phyloP scores from a whole-genome alignment of 106 monocot genomes.

The Xerophyta viscosa region DNA sequence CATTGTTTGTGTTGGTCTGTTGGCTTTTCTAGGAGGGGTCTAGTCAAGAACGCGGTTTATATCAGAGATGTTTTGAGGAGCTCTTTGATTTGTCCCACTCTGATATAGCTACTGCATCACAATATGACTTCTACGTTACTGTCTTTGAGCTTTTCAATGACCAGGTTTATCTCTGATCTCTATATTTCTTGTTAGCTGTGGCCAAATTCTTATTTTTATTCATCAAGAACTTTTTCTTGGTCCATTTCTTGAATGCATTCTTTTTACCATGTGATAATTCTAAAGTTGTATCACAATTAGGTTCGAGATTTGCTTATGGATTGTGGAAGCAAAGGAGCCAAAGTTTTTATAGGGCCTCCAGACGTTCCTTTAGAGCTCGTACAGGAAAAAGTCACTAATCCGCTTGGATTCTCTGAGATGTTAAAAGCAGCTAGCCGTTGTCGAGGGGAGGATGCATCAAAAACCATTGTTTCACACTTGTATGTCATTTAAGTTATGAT shows the following conservation, averaged over 20 bases:
- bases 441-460: constrained; percentile 40
- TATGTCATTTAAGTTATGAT: no score
- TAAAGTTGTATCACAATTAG: constrained; percentile 20
- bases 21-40: constrained; percentile 68
- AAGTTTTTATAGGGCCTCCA: constrained; percentile 41
- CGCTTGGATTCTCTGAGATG: constrained; percentile 63
- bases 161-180: constrained; percentile 46
- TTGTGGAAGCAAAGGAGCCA: constrained; percentile 22
- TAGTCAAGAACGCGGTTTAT: constrained; percentile 88
- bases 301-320: constrained; percentile 65
- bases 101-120: constrained; percentile 63
- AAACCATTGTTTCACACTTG: constrained; percentile 65
- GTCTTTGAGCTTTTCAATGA: constrained; percentile 91
- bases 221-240: no score
- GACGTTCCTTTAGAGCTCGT: constrained; percentile 58
- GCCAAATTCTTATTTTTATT: no score
- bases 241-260: no score
- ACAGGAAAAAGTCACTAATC: constrained; percentile 80
- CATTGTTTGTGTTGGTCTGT: no score
- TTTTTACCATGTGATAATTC: not conserved
- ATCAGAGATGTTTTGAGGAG: constrained; percentile 87
- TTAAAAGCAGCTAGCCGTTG: constrained; percentile 57
- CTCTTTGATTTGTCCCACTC: constrained; percentile 96
- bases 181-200: no score
- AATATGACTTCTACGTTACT: constrained; percentile 76